Base-by-base conservation (phyloP, 1,139 yeast genomes). In the Yamadazyma conglobata region DNA sequence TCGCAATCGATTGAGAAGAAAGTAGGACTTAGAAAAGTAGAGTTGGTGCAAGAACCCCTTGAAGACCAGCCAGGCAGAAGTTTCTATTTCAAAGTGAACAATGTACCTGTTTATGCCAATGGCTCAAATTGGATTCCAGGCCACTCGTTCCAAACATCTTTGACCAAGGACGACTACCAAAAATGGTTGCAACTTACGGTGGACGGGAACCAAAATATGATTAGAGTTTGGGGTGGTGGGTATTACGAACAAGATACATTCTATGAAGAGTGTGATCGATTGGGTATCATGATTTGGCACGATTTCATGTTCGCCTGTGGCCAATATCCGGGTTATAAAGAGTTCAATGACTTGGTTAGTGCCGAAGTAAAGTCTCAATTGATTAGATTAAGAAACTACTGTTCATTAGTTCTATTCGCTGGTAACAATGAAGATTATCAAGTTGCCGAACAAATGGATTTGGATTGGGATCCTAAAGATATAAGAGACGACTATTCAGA, bases 251-350 rank as follows among this genome's bases (percentile, higher is more conserved):
- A 44, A 15, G 70, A 66, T 25, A 34, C 39, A 14, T 64, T 70
- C 40, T 70, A 70, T 40, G 48, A 55, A 20, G 60, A 56, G 37
- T 70, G 76, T 47, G 76, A 70, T 37, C 36, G 57, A 15, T 38
- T 53, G 2, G 76, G 76, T 4, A 39, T 70, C 13, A 28, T 70
- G 40, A 63, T 70, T 6, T 70, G 74, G 73, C 76, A 70, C 32
- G 76, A 70, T 44, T 68, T 70, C 41, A 66, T 70, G 74, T 70
- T 70, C 56, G 74, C 73, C 5, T 70, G 76, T 48, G 76, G 73
- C 1, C 64, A 61, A 28, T 70, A 70, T 35, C 76, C 76, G 3
- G 59, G 53, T 1, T 48, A 53, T 34, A 36, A 43, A n/a, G 44
- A 40, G 5, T 64, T 60, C 35, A 40, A 59, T 11, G 46, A 47